phyloP scores from a whole-genome alignment of 1,284 basidiomycete genomes.

The Moesziomyces sp. region DNA sequence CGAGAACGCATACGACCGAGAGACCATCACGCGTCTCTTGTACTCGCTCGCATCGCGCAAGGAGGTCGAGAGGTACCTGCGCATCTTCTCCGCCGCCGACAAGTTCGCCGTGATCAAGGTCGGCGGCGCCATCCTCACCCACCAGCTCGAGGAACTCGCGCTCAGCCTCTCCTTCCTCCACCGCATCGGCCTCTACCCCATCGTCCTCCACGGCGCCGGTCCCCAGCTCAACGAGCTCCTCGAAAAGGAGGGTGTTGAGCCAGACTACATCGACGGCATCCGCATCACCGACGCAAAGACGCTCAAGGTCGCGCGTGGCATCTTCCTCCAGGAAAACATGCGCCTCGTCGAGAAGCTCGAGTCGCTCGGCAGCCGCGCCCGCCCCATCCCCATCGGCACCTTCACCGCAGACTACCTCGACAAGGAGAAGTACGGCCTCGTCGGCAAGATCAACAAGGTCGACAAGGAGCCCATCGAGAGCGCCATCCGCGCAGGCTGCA shows the following conservation, averaged over 20 bases:
- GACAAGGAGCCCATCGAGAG: slow-evolving; percentile 68
- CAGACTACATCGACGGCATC: slow-evolving; percentile 67
- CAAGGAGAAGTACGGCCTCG: slow-evolving; percentile 68
- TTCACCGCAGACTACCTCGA: slow-evolving; percentile 66
- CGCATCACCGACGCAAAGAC: slow-evolving; percentile 68
- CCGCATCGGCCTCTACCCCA: slow-evolving; percentile 67
- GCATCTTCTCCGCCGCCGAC: slow-evolving; percentile 67
- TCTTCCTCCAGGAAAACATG: slow-evolving; percentile 67
- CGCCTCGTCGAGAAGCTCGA: slow-evolving; percentile 67
- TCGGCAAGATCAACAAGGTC: slow-evolving; percentile 66
- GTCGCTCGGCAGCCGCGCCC: slow-evolving; percentile 65
- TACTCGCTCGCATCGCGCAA: slow-evolving; percentile 68
- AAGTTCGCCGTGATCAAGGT: slow-evolving; percentile 68
- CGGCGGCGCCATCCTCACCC: slow-evolving; percentile 66
- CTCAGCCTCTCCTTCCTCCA: slow-evolving; percentile 67
- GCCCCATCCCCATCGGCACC: slow-evolving; percentile 66
- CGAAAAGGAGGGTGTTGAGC: slow-evolving; percentile 66
- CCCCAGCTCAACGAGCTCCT: slow-evolving; percentile 68
- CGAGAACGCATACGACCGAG: slow-evolving; percentile 57
- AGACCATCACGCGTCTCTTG: slow-evolving; percentile 66
- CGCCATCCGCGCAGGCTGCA: slow-evolving; percentile 66
- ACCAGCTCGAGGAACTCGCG: slow-evolving; percentile 67
- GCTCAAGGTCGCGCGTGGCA: slow-evolving; percentile 65
- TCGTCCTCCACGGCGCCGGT: slow-evolving; percentile 67
- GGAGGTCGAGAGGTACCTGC: slow-evolving; percentile 67